Conservation (phyloP, 805 yeast species). For the Spathaspora passalidarum region DNA sequence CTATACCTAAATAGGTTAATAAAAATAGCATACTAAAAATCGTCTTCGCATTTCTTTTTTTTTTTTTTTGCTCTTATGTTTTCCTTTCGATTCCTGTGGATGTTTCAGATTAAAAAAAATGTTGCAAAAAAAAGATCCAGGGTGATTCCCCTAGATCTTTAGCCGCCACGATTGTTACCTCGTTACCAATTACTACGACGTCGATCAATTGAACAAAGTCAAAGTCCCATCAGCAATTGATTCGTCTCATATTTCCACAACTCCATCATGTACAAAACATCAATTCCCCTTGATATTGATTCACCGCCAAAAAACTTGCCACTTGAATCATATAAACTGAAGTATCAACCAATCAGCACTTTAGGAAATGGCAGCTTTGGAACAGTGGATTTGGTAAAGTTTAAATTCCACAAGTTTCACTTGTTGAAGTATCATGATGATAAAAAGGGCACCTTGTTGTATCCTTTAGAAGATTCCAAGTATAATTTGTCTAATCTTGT, state of each 20-base stretch:
- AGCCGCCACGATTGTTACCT: too few relatives aligned
- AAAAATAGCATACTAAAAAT: background rate
- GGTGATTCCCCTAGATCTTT: background rate
- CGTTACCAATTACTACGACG: background rate
- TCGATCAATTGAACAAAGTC: background rate
- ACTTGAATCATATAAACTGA: constrained; percentile 13
- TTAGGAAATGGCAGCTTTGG: constrained; percentile 81
- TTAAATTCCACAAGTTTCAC: constrained; percentile 20
- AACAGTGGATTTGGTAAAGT: constrained; percentile 60
- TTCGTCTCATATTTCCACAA: too few relatives aligned
- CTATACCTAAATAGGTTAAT: background rate
- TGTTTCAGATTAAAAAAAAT: background rate
- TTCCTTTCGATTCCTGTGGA: background rate
- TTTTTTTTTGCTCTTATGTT: background rate
- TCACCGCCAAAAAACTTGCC: constrained; percentile 13
- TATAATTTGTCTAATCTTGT: constrained; percentile 35
- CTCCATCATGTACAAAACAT: background rate
- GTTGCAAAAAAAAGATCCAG: background rate
- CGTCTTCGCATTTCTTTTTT: constrained; percentile 1
- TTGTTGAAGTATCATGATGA: constrained; percentile 14
- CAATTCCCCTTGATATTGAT: constrained; percentile 6
- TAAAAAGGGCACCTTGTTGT: constrained; percentile 49
- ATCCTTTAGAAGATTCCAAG: constrained; percentile 29
- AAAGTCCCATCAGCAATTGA: background rate
- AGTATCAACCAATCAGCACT: constrained; percentile 48